These are phyloP conservation scores for Yamadazyma nakazawae DNA, from an alignment of 805 yeast species.

Conservation along the genomic window DNA sequence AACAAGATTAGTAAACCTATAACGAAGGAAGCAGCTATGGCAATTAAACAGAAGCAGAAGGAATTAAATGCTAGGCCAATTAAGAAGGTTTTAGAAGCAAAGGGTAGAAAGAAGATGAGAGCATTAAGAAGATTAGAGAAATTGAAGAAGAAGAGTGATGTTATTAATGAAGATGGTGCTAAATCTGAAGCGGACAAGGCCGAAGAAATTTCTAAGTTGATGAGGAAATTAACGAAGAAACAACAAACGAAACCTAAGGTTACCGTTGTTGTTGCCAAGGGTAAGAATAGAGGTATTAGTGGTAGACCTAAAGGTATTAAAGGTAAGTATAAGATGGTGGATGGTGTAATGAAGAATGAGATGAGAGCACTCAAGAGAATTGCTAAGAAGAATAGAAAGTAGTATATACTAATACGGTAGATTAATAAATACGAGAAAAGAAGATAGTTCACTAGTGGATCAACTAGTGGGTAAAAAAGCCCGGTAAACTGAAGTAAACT, in stretches of 20 bases:
- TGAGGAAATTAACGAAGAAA: conserved; percentile 73
- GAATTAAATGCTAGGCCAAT: conserved; percentile 94
- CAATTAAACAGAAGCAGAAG: conserved; percentile 41
- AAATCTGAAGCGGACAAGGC: conserved; percentile 94
- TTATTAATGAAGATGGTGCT: conserved; percentile 81
- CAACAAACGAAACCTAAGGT: conserved; percentile 76
- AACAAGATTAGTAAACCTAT: conserved; percentile 85
- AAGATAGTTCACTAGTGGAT: background rate
- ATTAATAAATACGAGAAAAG: background rate
- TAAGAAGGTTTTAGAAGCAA: conserved; percentile 97
- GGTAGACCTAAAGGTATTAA: conserved; percentile 97
- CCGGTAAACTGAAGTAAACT: too few relatives aligned
- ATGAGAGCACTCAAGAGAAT: conserved; percentile 89
- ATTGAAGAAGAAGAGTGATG: conserved; percentile 87
- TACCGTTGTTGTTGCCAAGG: conserved; percentile 84
- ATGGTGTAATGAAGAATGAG: conserved; percentile 96
- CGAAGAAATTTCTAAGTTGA: conserved; percentile 82
- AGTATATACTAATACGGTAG: background rate
- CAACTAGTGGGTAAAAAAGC: too few relatives aligned
- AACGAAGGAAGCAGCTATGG: conserved; percentile 73
- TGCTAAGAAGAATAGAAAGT: conserved; percentile 76
- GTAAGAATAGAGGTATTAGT: conserved; percentile 76
- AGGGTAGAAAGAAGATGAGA: conserved; percentile 93
- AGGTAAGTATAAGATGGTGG: conserved; percentile 99
- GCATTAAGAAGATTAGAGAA: conserved; percentile 84